These are phyloP conservation scores for Mycocalia duriaeana DNA, from an alignment of 1,284 basidiomycete species.

Conservation along the genomic window DNA sequence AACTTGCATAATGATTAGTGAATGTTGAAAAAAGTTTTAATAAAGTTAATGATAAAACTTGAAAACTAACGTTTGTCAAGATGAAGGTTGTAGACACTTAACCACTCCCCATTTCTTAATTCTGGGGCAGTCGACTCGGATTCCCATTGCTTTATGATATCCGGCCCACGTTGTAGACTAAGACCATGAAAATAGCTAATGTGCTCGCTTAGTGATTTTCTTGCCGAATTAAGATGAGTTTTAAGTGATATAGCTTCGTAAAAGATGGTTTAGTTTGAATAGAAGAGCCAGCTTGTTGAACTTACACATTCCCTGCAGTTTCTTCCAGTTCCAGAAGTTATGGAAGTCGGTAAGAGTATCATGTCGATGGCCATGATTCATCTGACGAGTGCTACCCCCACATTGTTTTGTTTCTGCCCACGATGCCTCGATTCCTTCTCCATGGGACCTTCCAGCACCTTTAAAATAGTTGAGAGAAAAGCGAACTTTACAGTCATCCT, in stretches of 20 bases:
- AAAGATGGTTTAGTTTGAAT: background rate
- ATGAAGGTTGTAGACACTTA: background rate
- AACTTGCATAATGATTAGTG: background rate
- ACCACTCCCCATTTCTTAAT: background rate
- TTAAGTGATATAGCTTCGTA: background rate
- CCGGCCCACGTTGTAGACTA: background rate
- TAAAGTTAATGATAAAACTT: background rate
- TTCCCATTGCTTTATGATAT: background rate
- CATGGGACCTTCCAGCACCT: conserved; percentile 15
- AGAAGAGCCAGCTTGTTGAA: no score
- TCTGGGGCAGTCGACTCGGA: background rate
- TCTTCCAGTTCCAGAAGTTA: conserved; percentile 17
- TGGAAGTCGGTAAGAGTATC: conserved; percentile 17
- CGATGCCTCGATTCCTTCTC: conserved; percentile 15
- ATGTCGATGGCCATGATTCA: conserved; percentile 17
- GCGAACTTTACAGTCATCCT: conserved; percentile 15
- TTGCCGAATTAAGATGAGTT: background rate
- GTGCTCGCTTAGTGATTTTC: background rate
- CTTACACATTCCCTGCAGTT: conserved; percentile 13
- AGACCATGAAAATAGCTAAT: background rate
- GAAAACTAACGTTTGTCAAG: background rate
- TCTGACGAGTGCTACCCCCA: conserved; percentile 18
- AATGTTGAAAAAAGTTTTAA: background rate
- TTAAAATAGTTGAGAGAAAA: conserved; percentile 20
- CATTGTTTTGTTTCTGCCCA: conserved; percentile 18